Percentiles rank a stretch among this genome's conserved stretches.
Evolutionary conservation across 2,329 filamentous ascomycete species (phyloP).

Genomic region (Colletotrichum horii): DNA sequence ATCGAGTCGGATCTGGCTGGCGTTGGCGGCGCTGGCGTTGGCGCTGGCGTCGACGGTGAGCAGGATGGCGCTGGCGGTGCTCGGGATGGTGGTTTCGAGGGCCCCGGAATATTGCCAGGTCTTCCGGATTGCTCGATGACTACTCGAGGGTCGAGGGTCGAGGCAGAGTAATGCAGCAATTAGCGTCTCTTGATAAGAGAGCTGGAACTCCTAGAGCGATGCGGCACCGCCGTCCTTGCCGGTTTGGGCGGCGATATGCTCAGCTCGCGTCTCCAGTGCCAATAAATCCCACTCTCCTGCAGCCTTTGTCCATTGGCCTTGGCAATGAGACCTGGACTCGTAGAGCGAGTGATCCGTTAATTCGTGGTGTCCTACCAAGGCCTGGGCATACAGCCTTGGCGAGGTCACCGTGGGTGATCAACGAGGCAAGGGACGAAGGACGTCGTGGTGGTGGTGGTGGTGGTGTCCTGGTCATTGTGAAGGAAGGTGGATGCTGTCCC

Average conservation of each 20-base stretch:
- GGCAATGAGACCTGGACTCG: not conserved
- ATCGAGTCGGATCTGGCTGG: slow-evolving; percentile 1
- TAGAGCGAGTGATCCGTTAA: not conserved
- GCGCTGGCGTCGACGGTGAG: not conserved
- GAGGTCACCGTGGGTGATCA: not conserved
- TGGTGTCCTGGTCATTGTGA: not conserved
- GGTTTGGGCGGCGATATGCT: not conserved
- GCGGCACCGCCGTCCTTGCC: not conserved
- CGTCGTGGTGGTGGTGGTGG: not conserved
- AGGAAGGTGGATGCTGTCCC: not conserved
- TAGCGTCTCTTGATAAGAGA: not conserved
- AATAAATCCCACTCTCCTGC: slow-evolving; percentile 2
- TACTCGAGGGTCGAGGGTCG: not conserved
- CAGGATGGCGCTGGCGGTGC: not conserved
- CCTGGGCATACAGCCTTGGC: not conserved
- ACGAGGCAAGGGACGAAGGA: not conserved
- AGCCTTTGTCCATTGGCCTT: slow-evolving; percentile 10
- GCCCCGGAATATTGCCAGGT: not conserved
- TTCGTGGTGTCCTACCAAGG: not conserved
- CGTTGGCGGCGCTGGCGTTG: not conserved
- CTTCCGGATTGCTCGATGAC: not conserved
- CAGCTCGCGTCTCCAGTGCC: not conserved
- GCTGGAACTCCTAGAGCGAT: not conserved
- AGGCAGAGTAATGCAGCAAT: not conserved
- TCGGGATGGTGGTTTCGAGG: not conserved